Evolutionary conservation across 2,329 filamentous ascomycete genomes (phyloP).

Genomic region (Biscogniauxia marginata): DNA sequence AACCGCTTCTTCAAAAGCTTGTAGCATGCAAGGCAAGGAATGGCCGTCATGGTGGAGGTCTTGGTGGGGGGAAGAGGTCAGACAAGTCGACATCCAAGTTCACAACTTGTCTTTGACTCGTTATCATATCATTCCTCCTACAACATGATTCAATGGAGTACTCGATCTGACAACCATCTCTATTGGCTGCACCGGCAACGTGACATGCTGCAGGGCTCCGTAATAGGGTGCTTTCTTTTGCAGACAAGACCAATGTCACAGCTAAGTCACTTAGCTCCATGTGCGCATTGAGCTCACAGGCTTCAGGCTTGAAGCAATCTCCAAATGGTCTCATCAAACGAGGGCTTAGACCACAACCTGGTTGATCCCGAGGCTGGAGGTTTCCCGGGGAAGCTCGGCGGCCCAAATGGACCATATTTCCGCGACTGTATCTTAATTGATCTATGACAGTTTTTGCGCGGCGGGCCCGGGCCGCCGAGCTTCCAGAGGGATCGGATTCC

Average conservation of each 20-base stretch:
- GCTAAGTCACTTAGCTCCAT: background rate
- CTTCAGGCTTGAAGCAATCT: background rate
- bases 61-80: background rate
- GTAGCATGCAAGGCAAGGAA: background rate
- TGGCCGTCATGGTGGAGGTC: background rate
- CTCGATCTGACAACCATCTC: background rate
- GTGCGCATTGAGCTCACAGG: background rate
- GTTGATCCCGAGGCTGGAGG: background rate
- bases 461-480: background rate
- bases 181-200: background rate
- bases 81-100: background rate
- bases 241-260: background rate
- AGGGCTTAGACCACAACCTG: background rate
- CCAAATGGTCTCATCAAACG: background rate
- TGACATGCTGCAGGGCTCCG: background rate
- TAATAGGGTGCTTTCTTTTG: background rate
- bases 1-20: background rate
- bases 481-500: background rate
- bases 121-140: background rate
- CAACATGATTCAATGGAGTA: background rate
- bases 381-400: background rate
- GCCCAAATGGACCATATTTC: background rate
- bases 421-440: background rate
- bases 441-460: background rate
- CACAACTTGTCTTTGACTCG: background rate